Percentiles rank a stretch among this genome's conserved stretches.
Evolutionary conservation across 345 rosid genomes (phyloP).

Genomic region (Acer negundo): DNA sequence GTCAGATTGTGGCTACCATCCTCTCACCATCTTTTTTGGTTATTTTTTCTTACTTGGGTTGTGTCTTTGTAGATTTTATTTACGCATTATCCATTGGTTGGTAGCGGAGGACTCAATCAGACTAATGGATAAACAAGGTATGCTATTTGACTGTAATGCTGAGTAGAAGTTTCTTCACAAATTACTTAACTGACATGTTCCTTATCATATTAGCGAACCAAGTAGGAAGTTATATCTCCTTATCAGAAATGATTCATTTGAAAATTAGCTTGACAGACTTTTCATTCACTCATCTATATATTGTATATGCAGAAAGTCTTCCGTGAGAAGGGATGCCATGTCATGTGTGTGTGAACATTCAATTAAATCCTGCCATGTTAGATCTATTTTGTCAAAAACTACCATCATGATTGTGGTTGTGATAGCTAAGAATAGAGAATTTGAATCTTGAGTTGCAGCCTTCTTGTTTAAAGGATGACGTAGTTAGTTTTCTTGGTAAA

Average conservation of each 20-base stretch:
- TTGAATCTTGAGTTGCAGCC: not conserved
- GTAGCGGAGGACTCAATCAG: not conserved
- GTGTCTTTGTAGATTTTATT: not conserved
- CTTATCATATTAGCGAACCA: not conserved
- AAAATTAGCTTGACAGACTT: not conserved
- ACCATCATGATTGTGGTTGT: not conserved
- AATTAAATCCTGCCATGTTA: not conserved
- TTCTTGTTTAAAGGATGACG: not conserved
- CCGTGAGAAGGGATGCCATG: not conserved
- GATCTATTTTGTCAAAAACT: not conserved
- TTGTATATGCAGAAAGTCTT: not conserved
- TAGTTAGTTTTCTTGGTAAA: not conserved
- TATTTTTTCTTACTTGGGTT: not conserved
- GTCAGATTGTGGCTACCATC: not conserved
- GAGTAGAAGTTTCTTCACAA: not conserved
- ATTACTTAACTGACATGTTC: not conserved
- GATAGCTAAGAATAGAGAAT: not conserved
- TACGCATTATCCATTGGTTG: not conserved
- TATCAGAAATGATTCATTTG: not conserved
- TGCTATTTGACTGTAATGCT: not conserved
- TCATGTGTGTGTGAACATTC: not conserved
- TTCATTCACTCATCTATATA: not conserved
- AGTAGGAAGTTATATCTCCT: not conserved
- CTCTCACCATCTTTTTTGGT: not conserved
- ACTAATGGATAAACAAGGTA: not conserved